Evolutionary conservation across 2,329 filamentous ascomycete species (phyloP).

Genomic region (Hansfordia pulvinata): DNA sequence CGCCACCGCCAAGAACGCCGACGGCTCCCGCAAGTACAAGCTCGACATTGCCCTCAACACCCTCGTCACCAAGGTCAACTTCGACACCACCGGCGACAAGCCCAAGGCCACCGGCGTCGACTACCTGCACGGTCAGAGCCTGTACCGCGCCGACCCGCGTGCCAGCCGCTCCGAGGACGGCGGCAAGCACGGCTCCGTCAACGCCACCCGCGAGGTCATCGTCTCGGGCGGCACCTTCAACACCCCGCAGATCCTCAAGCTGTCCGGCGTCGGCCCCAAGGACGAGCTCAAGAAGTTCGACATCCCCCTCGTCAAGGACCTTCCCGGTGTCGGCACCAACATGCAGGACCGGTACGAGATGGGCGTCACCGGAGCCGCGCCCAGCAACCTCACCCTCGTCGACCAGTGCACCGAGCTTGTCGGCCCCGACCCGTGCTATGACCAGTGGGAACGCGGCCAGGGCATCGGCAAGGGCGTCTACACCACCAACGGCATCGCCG

Average conservation of each 20-base stretch:
- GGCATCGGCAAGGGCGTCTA: conserved; percentile 5
- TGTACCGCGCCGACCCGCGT: conserved; percentile 9
- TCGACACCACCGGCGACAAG: conserved; percentile 4
- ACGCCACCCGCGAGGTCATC: conserved; percentile 14
- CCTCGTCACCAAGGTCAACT: conserved; percentile 8
- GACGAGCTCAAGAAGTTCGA: conserved; percentile 10
- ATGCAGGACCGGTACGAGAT: conserved; percentile 13
- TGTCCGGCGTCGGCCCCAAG: conserved; percentile 17
- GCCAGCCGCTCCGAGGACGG: not conserved
- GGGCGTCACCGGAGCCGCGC: conserved; percentile 7
- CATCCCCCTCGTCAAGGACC: conserved; percentile 14
- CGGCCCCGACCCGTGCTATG: conserved; percentile 8
- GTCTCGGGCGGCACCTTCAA: conserved; percentile 16
- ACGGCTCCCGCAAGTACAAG: conserved; percentile 18
- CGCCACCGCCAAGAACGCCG: conserved; percentile 21
- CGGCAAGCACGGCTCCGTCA: not conserved
- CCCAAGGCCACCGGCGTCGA: conserved; percentile 8
- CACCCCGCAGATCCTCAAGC: conserved; percentile 18
- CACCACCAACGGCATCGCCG: conserved; percentile 9
- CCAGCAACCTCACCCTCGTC: conserved; percentile 5
- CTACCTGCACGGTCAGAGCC: conserved; percentile 7
- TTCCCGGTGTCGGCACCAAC: conserved; percentile 19
- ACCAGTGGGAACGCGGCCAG: conserved; percentile 4
- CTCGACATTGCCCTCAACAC: conserved; percentile 24
- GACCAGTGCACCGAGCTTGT: conserved; percentile 6